Base-by-base conservation (phyloP, 768 basidiomycete genomes). In the Cantharellus anzutake region DNA sequence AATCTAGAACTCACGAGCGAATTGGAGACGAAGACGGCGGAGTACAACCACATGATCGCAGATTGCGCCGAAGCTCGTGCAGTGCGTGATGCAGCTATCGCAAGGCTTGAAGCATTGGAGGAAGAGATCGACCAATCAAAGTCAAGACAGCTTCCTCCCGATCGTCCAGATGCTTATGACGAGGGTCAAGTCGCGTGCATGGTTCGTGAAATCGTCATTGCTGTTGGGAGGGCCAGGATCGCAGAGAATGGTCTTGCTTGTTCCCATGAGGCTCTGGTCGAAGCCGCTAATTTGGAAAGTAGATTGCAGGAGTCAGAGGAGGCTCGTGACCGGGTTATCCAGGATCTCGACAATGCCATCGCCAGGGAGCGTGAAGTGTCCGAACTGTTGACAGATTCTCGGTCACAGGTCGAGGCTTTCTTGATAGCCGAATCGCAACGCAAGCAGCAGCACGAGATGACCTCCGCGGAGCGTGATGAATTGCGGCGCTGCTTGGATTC, bases 21-120 rank as follows among this genome's bases (percentile, higher is more conserved):
- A 64, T 68, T 86, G 60, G 86, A 86, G 65, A 76, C 77, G 62
- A 71, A 81, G 60, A 73, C 71, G 29, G 75, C 79, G 3, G 78
- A 87, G 72, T 86, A 83, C 68, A 79, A 80, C 60, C 81, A 84
- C 2, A 86, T 90, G 83, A 78, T 89, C 0, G 86, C 88, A 63
- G 87, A 90, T 66, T 89, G 87, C 65, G 81, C 82, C 3, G 80
- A 82, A 59, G 85, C 84, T 2, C 74, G 87, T 58, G 82, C 82
- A 59, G 78, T 82, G 29, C 75, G 87, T 41, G 83, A 90, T 67
- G 75, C 75, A 35, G 83, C 85, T 3, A 67, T 81, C 50, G 65
- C 67, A 59, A 72, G 71, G 61, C 68, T 77, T 37, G 87, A 88
- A 60, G 69, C 68, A n/a, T 67, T 82, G 61, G 86, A 88, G 64